Evolutionary conservation across 495 filamentous ascomycete genomes (phyloP), one percentile per base, ranked within the genome.

Genomic region (Beverwykella pulmonaria): DNA sequence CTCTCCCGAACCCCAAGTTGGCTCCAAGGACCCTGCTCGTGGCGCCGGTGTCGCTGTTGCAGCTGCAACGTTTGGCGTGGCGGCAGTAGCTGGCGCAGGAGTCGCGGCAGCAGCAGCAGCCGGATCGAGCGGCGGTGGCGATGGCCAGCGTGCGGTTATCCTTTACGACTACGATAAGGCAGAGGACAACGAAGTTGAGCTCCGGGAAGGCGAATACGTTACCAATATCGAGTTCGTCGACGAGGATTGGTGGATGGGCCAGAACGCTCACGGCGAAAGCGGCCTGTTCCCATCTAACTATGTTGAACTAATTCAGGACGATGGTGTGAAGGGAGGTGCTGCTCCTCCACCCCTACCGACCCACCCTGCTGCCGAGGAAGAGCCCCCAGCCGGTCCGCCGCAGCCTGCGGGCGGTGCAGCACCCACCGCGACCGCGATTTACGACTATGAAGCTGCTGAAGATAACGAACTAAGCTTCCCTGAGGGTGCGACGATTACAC

Each of bases 181-280:
- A 2, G 94, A 99, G 76, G 92, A 96, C 60, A 99, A 99, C 74
- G 94, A 99, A 75, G 81, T 98, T 47, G 91, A 96, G 61, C 82
- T 99, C 3, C 82, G 81, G n/a, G 94, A 99, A 77, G 92, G 92
- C 19, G 92, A 96, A 60, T 86, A 87, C 69, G 88, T 99, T 36
- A 93, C 87, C n/a, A 87, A 97, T 66, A 96, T 99, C 72, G 92
- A 99, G 49, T 95, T 96, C 92, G 92, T 98, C 1, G 95, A 98
- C 67, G 79, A 84, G 50, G 93, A 98, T 74, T 99, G 94, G 94
- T 99, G 94, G 94, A 87, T 94, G 83, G 94, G 94, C 12, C 87
- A 87, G 60, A 98, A 97, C 75, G 72, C 79, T 6, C 80, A 77
- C 53, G 95, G 94, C 61, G 90, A 97, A 73, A 84, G 80, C 32